Evolutionary conservation across 768 basidiomycete genomes (phyloP).

Genomic region (Amanita exitialis): DNA sequence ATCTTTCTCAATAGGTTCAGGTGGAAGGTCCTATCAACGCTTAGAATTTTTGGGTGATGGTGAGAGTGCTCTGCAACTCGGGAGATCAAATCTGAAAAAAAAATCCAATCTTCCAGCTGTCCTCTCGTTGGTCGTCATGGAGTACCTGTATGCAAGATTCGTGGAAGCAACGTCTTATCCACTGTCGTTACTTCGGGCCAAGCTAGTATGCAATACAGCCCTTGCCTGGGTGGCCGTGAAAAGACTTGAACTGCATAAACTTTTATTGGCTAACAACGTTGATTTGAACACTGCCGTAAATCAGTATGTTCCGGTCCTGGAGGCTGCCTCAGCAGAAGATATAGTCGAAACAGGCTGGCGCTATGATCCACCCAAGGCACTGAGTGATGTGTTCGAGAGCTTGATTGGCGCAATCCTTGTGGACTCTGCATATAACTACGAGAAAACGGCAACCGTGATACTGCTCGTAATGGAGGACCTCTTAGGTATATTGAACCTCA

Average conservation of each 20-base stretch:
- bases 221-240: conserved; percentile 63
- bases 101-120: conserved; percentile 36
- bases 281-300: conserved; percentile 58
- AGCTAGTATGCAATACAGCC: conserved; percentile 64
- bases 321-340: conserved; percentile 43
- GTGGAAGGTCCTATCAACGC: conserved; percentile 67
- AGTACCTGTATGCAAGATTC: conserved; percentile 62
- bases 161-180: conserved; percentile 67
- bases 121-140: conserved; percentile 61
- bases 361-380: conserved; percentile 77
- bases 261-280: conserved; percentile 59
- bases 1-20: conserved; percentile 43
- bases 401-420: conserved; percentile 77
- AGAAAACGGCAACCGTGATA: conserved; percentile 50
- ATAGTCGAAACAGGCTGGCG: conserved; percentile 68
- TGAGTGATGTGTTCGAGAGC: conserved; percentile 82
- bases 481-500: conserved; percentile 46
- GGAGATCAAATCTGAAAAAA: background rate
- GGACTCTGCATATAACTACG: conserved; percentile 69
- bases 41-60: conserved; percentile 88
- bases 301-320: conserved; percentile 49
- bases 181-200: conserved; percentile 59
- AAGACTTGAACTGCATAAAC: conserved; percentile 55
- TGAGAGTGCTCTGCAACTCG: conserved; percentile 22
- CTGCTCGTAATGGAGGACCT: conserved; percentile 61